A percentile compares a stretch with the other conserved stretches of the same genome.
Evolutionary conservation across 768 basidiomycete genomes (phyloP).

Genomic region (Leccinum ochraceum): DNA sequence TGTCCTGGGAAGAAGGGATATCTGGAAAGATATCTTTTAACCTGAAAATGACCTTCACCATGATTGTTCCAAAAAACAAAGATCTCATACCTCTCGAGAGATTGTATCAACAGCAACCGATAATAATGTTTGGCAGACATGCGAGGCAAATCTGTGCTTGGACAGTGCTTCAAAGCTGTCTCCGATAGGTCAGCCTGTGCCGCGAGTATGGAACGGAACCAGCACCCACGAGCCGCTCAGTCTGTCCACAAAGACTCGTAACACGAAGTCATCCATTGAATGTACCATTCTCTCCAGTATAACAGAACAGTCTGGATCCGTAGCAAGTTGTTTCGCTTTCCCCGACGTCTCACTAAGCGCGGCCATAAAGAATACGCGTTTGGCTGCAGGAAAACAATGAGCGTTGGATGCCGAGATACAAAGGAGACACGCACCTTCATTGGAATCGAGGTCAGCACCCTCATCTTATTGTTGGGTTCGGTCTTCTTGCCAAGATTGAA

Average conservation of each 20-base stretch:
- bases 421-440: slow-evolving; percentile 55
- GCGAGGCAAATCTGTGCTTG: slow-evolving; percentile 89
- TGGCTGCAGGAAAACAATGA: slow-evolving; percentile 47
- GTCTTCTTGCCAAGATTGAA: slow-evolving; percentile 77
- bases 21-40: slow-evolving; percentile 53
- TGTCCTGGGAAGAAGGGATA: slow-evolving; percentile 42
- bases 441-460: slow-evolving; percentile 56
- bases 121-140: slow-evolving; percentile 92
- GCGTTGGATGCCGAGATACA: not conserved
- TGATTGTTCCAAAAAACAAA: not conserved
- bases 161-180: slow-evolving; percentile 62
- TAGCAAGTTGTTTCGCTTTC: slow-evolving; percentile 88
- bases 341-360: slow-evolving; percentile 82
- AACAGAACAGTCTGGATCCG: slow-evolving; percentile 91
- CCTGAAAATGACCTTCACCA: slow-evolving; percentile 36
- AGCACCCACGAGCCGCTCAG: slow-evolving; percentile 82
- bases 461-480: slow-evolving; percentile 45
- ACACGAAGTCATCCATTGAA: slow-evolving; percentile 96
- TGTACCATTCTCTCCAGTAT: slow-evolving; percentile 87
- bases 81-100: slow-evolving; percentile 58
- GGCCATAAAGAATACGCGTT: slow-evolving; percentile 75
- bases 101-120: slow-evolving; percentile 64
- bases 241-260: slow-evolving; percentile 86
- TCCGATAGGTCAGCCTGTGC: slow-evolving; percentile 5
- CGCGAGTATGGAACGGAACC: slow-evolving; percentile 4